Base-by-base conservation (phyloP, 2,329 filamentous ascomycete species). In the Dactylellina parvicollis region DNA sequence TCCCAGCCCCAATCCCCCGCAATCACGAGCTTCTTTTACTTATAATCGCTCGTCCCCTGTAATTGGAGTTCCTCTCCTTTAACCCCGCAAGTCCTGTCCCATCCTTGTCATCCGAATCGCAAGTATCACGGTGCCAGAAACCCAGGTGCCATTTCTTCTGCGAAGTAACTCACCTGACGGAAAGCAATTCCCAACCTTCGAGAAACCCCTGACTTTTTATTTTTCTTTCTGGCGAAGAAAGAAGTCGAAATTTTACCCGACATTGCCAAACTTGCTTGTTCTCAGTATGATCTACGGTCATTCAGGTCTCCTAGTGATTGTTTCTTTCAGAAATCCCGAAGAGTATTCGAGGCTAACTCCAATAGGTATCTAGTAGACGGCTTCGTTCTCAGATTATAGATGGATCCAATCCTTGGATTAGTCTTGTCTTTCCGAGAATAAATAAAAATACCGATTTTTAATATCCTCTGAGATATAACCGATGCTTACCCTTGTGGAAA, bases 391-490 rank as follows among this genome's bases (percentile, higher is more conserved):
- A 62, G 18, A 36, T 30, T 36, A 24, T 64, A 57, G 42, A 64
- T 64, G 66, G 42, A 61, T 44, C n/a, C 50, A 49, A 60, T 42
- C 46, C 46, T 47, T 69, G 49, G 55, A 47, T 40, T 55, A n/a
- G 54, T 61, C 54, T 55, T 69, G 64, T 69, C 64, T 69, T 69
- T 69, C 64, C 64, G 64, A 69, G 49, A 69, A 61, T 69, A 69
- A 69, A 55, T 61, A 60, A 61, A 5, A 49, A 55, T 42, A 42
- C 49, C 26, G 42, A 47, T 24, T 46, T 64, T 60, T 69, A 72
- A 62, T 57, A 64, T 62, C 34, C 18, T 44, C 32, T 57, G 47
- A 60, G 34, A 50, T 64, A 62, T 59, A 64, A 42, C 57, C 59
- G 57, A 64, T 30, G 54, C 24, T 32, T 34, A 61, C 42, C 66